A percentile compares a stretch with the other conserved stretches of the same genome.
Evolutionary conservation across 768 basidiomycete species (phyloP).

Genomic region (Amanita brunnescens): DNA sequence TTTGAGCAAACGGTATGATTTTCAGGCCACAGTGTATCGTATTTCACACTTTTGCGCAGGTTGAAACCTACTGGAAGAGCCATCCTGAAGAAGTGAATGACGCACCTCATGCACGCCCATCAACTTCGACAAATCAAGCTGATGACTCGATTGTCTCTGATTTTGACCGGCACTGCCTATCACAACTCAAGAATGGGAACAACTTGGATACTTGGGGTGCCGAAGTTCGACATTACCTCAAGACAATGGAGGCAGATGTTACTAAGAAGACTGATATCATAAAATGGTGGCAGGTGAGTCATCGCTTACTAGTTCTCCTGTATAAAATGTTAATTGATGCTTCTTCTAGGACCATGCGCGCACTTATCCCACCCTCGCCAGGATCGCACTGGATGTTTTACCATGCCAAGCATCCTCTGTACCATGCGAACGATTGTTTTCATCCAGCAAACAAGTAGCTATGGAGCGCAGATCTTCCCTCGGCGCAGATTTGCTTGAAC

Average conservation of each 20-base stretch:
- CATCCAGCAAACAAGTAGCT: neutral
- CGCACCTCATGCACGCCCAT: neutral
- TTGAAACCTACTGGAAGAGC: neutral
- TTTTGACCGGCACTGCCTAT: neutral
- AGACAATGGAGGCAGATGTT: neutral
- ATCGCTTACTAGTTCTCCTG: too few species aligned
- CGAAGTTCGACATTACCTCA: neutral
- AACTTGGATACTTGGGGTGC: neutral
- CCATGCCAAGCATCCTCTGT: too few species aligned
- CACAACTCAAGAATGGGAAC: neutral
- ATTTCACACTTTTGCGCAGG: neutral
- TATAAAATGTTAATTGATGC: too few species aligned
- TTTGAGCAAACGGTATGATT: neutral
- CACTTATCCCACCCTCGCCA: neutral
- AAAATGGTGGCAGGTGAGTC: neutral
- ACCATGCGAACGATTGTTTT: neutral
- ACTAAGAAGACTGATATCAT: neutral
- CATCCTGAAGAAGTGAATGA: neutral
- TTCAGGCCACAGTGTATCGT: neutral
- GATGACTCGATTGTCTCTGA: neutral
- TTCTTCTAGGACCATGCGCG: neutral
- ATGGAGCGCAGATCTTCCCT: neutral
- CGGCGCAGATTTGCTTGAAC: neutral
- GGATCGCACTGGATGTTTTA: neutral
- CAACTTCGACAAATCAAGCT: neutral